Base-by-base conservation (phyloP, 192 early-diverging fungal genomes). In the Mortierella claussenii region DNA sequence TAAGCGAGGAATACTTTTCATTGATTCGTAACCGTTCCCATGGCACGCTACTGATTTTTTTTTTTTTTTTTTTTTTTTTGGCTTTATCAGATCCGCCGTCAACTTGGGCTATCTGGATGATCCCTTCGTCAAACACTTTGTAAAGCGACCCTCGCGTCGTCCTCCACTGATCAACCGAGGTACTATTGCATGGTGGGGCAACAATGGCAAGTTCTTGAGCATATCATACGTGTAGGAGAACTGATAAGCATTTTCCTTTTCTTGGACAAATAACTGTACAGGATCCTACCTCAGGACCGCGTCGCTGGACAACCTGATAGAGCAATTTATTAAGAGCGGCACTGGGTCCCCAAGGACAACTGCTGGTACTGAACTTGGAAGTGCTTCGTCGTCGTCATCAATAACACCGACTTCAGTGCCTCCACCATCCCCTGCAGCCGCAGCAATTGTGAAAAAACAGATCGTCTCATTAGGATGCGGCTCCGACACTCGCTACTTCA, bases 111-210 rank as follows among this genome's bases (percentile, higher is more conserved):
- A 99, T 70, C 82, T 97, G 54, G 46, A 81, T 21, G 96, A 99
- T 68, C 88, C 87, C 4, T 97, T 92, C 81, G 90, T 95, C 12
- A 80, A 81, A 32, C 80, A 89, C 34, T 97, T 98, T 86, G 89
- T 96, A 7, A 85, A 85, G 34, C 84, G 86, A 4, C 83, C 92
- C n/a, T 81, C 85, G 7, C 79, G 91, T 26, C 83, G 95, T 15
- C 88, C 94, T 15, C 97, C 96, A 20, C 82, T 99, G 49, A 98
- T 99, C 55, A 99, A 99, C 79, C 82, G 96, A 82, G 95, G 94
- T 87, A n/a, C n/a, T n/a, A n/a, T n/a, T n/a, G n/a, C n/a, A n/a
- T n/a, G n/a, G n/a, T n/a, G n/a, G n/a, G n/a, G n/a, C n/a, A n/a
- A n/a, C n/a, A 70, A 21, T 23, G 33, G 33, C 12, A 45, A 11